A percentile compares a stretch with the other conserved stretches of the same genome.
phyloP scores from a whole-genome alignment of 2,329 filamentous ascomycete genomes.

The Pseudocercospora crystallina region DNA sequence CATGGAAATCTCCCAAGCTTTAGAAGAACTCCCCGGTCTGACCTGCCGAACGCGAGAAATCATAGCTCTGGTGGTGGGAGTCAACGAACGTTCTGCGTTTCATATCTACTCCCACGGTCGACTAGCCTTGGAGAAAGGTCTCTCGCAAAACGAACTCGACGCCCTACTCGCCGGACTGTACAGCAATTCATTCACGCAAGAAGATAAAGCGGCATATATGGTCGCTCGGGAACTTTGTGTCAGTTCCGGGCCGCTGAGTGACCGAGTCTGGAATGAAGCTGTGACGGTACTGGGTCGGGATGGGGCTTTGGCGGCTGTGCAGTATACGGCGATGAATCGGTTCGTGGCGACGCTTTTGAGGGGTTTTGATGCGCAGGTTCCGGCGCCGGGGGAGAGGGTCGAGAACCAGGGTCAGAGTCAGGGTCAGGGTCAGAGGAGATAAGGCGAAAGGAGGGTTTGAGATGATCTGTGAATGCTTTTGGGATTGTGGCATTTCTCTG shows the following conservation, averaged over 20 bases:
- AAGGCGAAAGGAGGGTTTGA: no score
- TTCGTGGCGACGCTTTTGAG: conserved; percentile 16
- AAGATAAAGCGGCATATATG: conserved; percentile 9
- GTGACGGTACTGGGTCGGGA: conserved; percentile 8
- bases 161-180: conserved; percentile 12
- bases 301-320: conserved; percentile 8
- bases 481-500: no score
- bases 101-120: conserved; percentile 10
- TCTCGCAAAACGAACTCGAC: conserved; percentile 14
- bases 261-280: conserved; percentile 12
- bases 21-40: conserved; percentile 8
- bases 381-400: conserved; percentile 7
- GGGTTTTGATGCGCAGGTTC: conserved; percentile 19
- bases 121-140: background rate
- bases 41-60: conserved; percentile 6
- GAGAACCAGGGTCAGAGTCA: background rate
- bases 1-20: conserved; percentile 8
- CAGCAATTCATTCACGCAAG: conserved; percentile 2
- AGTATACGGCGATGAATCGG: conserved; percentile 9
- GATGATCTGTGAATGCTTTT: no score
- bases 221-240: conserved; percentile 15
- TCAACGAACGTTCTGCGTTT: conserved; percentile 10
- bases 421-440: no score
- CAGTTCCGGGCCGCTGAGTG: conserved; percentile 3
- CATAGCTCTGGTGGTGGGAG: conserved; percentile 11